phyloP scores from a whole-genome alignment of 345 rosid species.

The Murraya paniculata region DNA sequence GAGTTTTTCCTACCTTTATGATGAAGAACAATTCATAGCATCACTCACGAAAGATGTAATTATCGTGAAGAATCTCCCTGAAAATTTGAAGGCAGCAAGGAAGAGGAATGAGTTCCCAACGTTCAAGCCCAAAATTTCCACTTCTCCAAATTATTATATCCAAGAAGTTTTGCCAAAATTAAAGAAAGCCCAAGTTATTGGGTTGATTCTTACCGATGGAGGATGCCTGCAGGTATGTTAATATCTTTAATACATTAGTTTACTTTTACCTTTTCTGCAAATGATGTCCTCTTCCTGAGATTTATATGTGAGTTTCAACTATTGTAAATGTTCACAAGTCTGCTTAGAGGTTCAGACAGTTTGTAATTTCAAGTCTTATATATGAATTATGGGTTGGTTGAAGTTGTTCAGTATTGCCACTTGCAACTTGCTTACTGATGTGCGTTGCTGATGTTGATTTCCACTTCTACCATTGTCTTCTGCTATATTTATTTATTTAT shows the following conservation, averaged over 20 bases:
- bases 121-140: slow-evolving; percentile 71
- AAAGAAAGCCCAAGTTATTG: slow-evolving; percentile 71
- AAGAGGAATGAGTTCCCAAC: slow-evolving; percentile 65
- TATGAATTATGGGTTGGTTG: neutral
- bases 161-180: slow-evolving; percentile 74
- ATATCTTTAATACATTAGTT: slow-evolving; percentile 7
- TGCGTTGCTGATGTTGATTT: neutral
- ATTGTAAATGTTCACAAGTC: neutral
- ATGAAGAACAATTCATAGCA: slow-evolving; percentile 89
- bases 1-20: slow-evolving; percentile 93
- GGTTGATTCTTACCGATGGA: slow-evolving; percentile 73
- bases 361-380: neutral
- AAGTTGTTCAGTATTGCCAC: neutral
- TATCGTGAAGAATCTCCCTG: slow-evolving; percentile 71
- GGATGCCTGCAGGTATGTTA: slow-evolving; percentile 84
- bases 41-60: slow-evolving; percentile 82
- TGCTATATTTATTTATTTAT: neutral
- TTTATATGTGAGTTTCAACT: neutral
- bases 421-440: neutral
- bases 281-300: neutral
- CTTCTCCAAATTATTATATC: slow-evolving; percentile 73
- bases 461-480: neutral
- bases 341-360: neutral
- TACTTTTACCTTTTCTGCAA: neutral
- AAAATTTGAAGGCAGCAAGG: slow-evolving; percentile 71